A percentile compares a stretch with the other conserved stretches of the same genome.
Conservation (phyloP, 345 rosid species). For the Camelina laxa region DNA sequence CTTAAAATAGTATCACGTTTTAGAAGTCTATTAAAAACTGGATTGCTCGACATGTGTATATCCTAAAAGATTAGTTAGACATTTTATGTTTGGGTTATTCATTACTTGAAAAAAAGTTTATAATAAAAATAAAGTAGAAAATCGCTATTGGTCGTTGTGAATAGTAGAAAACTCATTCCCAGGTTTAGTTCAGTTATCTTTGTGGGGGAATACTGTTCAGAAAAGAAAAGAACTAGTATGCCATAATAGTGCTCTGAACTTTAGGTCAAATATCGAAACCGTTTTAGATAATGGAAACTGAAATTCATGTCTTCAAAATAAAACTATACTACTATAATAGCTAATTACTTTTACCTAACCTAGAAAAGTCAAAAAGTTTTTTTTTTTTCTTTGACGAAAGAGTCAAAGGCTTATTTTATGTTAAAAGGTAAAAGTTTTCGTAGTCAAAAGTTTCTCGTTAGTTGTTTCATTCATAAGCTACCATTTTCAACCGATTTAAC, state of each 20-base stretch:
- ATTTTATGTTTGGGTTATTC: no score
- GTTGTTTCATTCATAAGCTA: slow-evolving; percentile 22
- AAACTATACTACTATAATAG: background rate
- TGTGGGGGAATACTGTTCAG: background rate
- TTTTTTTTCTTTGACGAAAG: background rate
- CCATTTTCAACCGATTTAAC: slow-evolving; percentile 32
- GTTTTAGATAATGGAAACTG: background rate
- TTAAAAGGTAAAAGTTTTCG: slow-evolving; percentile 4
- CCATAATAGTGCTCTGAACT: background rate
- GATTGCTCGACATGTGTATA: no score
- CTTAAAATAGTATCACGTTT: no score
- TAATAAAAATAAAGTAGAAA: background rate
- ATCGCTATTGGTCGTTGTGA: slow-evolving; percentile 10
- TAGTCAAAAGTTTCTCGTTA: slow-evolving; percentile 24
- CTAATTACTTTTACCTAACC: slow-evolving; percentile 6
- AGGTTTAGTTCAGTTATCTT: slow-evolving; percentile 8
- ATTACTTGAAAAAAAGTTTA: no score
- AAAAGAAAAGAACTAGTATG: background rate
- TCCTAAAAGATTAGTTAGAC: no score
- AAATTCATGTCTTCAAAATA: background rate
- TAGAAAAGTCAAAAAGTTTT: slow-evolving; percentile 19
- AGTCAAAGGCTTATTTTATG: slow-evolving; percentile 26
- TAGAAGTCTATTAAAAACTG: no score
- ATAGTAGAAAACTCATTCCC: background rate
- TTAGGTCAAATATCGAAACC: slow-evolving; percentile 4